Evolutionary conservation across 2,329 filamentous ascomycete species (phyloP).

Genomic region (Aspergillus fischeri): DNA sequence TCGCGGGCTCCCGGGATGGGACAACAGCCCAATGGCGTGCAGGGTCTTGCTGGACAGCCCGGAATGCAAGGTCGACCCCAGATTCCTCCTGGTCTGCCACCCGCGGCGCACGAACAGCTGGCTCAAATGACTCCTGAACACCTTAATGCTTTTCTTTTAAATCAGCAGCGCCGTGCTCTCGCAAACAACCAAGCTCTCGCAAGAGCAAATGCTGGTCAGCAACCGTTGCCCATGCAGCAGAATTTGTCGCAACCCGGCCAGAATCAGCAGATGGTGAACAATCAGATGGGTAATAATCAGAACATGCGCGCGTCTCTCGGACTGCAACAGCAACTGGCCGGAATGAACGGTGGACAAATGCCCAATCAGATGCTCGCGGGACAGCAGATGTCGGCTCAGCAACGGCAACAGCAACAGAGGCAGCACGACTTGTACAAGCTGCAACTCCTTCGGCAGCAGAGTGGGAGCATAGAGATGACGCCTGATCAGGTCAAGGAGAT

Average conservation of each 20-base stretch:
- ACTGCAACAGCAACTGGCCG: constrained; percentile 31
- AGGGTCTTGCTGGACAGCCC: constrained; percentile 24
- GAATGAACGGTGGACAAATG: constrained; percentile 25
- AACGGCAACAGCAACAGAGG: constrained; percentile 23
- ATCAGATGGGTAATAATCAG: constrained; percentile 30
- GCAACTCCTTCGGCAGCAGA: constrained; percentile 31
- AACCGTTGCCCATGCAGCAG: constrained; percentile 27
- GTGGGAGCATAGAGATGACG: constrained; percentile 34
- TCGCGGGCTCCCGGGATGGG: constrained; percentile 32
- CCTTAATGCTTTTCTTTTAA: constrained; percentile 28
- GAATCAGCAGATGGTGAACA: constrained; percentile 26
- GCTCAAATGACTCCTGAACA: constrained; percentile 34
- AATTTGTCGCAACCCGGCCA: constrained; percentile 31
- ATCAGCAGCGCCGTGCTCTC: constrained; percentile 29
- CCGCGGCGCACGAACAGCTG: constrained; percentile 32
- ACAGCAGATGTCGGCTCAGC: constrained; percentile 30
- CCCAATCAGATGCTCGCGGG: constrained; percentile 30
- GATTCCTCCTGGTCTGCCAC: constrained; percentile 34
- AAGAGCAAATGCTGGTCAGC: constrained; percentile 28
- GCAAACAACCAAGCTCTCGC: constrained; percentile 29
- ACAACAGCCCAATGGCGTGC: constrained; percentile 25
- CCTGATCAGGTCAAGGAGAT: constrained; percentile 41
- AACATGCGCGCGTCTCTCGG: constrained; percentile 33
- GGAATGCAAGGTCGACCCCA: constrained; percentile 30
- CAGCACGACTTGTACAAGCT: constrained; percentile 25